Evolutionary conservation across 129 eudicot genomes (phyloP).

Genomic region (Silybum marianum): DNA sequence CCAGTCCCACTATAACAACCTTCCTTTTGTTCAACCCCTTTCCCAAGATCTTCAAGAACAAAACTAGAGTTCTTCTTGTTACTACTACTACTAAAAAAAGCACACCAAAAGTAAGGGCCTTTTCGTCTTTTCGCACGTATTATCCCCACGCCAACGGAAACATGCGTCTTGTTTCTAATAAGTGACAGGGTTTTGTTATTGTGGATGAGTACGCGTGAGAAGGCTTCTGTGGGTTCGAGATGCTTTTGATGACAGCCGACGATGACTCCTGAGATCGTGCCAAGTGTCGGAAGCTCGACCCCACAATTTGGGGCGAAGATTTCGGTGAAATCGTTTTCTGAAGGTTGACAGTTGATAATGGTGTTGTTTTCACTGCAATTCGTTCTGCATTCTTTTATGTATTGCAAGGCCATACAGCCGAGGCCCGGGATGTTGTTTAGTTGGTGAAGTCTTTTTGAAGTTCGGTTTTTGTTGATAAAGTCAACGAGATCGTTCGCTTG

Average conservation of each 20-base stretch:
- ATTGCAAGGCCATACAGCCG: conserved; percentile 81
- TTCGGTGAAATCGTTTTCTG: conserved; percentile 79
- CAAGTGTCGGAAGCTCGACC: conserved; percentile 85
- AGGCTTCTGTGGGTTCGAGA: conserved; percentile 72
- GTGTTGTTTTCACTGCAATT: conserved; percentile 73
- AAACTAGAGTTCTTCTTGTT: conserved; percentile 49
- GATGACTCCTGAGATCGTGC: conserved; percentile 61
- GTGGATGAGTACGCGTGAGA: conserved; percentile 47
- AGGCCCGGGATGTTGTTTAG: conserved; percentile 69
- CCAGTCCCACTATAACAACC: conserved; percentile 80
- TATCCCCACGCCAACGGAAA: conserved; percentile 79
- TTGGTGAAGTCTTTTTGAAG: conserved; percentile 55
- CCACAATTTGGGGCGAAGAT: conserved; percentile 87
- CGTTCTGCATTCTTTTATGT: conserved; percentile 61
- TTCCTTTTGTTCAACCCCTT: conserved; percentile 76
- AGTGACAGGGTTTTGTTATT: conserved; percentile 48
- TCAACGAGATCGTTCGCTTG: conserved; percentile 74
- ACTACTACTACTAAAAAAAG: conserved; percentile 53
- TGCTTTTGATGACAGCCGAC: conserved; percentile 66
- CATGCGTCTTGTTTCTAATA: conserved; percentile 52
- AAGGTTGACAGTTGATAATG: conserved; percentile 54
- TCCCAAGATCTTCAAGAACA: conserved; percentile 83
- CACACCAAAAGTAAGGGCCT: conserved; percentile 86
- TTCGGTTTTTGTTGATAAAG: conserved; percentile 72
- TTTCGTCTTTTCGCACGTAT: conserved; percentile 57